These are phyloP conservation scores for Coffea humblotiana DNA, from an alignment of 305 asterid species.

Conservation along the genomic window DNA sequence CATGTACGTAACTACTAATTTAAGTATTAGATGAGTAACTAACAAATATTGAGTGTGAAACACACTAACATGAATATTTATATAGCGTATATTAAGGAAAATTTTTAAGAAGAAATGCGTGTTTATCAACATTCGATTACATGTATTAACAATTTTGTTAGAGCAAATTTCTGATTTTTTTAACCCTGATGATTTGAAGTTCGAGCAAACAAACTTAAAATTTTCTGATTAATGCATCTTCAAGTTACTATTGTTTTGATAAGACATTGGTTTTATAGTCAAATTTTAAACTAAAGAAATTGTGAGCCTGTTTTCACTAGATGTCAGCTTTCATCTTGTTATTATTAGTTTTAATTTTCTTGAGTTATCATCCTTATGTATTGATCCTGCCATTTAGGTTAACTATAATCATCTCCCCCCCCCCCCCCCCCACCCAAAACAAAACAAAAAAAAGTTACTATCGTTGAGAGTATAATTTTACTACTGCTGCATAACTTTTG, in stretches of 20 bases:
- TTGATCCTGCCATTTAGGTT: no score
- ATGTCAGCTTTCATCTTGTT: no score
- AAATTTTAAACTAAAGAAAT: no score
- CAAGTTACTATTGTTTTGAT: no score
- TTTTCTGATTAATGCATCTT: neutral
- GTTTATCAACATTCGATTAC: neutral
- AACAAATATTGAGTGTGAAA: constrained; percentile 3
- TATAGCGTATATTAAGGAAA: no score
- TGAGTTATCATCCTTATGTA: no score
- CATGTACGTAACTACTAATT: neutral
- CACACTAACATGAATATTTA: neutral
- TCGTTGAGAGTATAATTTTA: neutral
- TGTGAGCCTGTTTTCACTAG: no score
- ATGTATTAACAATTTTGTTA: neutral
- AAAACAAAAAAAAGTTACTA: no score
- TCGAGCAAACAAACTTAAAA: neutral
- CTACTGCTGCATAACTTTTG: neutral
- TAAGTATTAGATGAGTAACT: neutral
- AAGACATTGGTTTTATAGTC: no score
- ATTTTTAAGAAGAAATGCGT: neutral
- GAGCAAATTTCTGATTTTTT: neutral
- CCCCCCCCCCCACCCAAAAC: no score
- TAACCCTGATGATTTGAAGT: neutral
- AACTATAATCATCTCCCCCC: no score
- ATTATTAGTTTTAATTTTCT: no score